A percentile compares a stretch with the other conserved stretches of the same genome.
Evolutionary conservation across 306 rosid genomes (phyloP).

Genomic region (Glycine soja): DNA sequence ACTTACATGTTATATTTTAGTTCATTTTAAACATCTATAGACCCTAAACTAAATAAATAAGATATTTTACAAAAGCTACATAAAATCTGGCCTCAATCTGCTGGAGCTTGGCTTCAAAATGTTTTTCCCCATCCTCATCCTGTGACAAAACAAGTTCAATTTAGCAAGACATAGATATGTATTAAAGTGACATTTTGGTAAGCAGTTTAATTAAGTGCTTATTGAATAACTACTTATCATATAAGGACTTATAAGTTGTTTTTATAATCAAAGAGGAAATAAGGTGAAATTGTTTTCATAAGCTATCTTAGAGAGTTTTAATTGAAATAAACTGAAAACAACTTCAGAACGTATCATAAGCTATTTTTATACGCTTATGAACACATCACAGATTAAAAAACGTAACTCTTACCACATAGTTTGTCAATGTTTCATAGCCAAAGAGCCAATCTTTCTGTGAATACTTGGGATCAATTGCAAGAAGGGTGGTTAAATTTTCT

Average conservation of each 20-base stretch:
- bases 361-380: not conserved
- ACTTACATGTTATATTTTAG: too few species aligned
- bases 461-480: conserved; percentile 62
- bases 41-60: conserved; percentile 13
- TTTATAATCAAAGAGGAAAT: not conserved
- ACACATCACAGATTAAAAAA: too few species aligned
- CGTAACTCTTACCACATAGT: conserved; percentile 82
- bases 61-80: not conserved
- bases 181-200: conserved; percentile 1
- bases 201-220: not conserved
- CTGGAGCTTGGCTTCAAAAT: conserved; percentile 90
- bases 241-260: not conserved
- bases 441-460: conserved; percentile 90
- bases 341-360: not conserved
- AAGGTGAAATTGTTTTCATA: not conserved
- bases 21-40: conserved; percentile 4
- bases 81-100: conserved; percentile 83
- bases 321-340: not conserved
- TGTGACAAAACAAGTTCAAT: conserved; percentile 47
- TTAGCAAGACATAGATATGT: conserved; percentile 31
- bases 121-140: conserved; percentile 90
- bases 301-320: not conserved
- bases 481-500: conserved; percentile 43
- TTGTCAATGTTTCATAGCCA: conserved; percentile 83
- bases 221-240: not conserved